These are phyloP conservation scores for Solanum phureja DNA, from an alignment of 257 asterid genomes.

Conservation along the genomic window DNA sequence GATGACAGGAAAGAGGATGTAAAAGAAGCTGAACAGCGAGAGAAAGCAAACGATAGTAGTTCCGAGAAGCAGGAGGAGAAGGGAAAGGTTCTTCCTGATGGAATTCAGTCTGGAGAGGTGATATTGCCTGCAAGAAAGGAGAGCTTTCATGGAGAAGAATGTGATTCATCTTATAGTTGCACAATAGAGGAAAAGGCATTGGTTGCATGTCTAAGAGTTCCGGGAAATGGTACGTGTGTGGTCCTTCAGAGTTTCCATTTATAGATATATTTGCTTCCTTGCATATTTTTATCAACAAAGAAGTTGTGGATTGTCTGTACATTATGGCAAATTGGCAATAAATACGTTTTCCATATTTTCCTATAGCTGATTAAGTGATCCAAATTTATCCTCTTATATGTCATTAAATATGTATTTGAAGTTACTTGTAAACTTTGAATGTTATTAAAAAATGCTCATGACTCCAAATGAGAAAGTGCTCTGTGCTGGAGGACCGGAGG, in stretches of 20 bases:
- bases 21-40: not conserved
- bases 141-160: slow-evolving; percentile 31
- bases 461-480: not conserved
- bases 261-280: not conserved
- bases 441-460: not conserved
- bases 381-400: not conserved
- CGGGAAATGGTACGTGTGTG: slow-evolving; percentile 60
- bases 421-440: not conserved
- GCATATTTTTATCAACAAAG: not conserved
- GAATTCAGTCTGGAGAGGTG: slow-evolving; percentile 15
- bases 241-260: not conserved
- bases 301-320: not conserved
- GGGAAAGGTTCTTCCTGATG: slow-evolving; percentile 21
- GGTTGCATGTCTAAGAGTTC: slow-evolving; percentile 85
- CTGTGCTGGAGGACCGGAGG: not conserved
- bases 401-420: not conserved
- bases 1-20: not conserved
- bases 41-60: slow-evolving; percentile 6
- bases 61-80: slow-evolving; percentile 10
- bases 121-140: slow-evolving; percentile 19
- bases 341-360: not conserved
- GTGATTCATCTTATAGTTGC: slow-evolving; percentile 78
- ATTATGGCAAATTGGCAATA: not conserved
- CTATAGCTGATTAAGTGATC: not conserved
- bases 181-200: slow-evolving; percentile 46